Evolutionary conservation across 768 basidiomycete genomes (phyloP).

Genomic region (Psilocybe sp.): DNA sequence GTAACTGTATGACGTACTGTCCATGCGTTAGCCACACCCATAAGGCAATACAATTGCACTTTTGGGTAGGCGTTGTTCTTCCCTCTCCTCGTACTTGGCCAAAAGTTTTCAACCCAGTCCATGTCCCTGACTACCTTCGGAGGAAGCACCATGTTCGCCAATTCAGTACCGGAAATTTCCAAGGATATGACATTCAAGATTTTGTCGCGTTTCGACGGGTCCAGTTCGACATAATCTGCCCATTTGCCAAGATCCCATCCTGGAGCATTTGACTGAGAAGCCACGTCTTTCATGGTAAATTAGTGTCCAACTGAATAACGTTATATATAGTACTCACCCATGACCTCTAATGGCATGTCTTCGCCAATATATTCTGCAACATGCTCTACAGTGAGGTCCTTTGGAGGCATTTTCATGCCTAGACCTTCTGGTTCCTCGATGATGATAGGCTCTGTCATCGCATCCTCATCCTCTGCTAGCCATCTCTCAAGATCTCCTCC

Average conservation of each 20-base stretch:
- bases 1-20: conserved; percentile 58
- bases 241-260: conserved; percentile 91
- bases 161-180: conserved; percentile 84
- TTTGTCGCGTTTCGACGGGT: conserved; percentile 72
- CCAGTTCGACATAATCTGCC: conserved; percentile 81
- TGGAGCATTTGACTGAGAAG: conserved; percentile 78
- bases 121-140: conserved; percentile 83
- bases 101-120: conserved; percentile 97
- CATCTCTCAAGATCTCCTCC: conserved; percentile 73
- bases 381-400: conserved; percentile 71
- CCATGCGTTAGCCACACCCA: conserved; percentile 93
- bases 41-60: conserved; percentile 94
- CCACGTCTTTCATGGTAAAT: conserved; percentile 58
- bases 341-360: conserved; percentile 83
- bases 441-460: conserved; percentile 81
- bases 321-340: conserved; percentile 51
- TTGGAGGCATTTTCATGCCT: conserved; percentile 86
- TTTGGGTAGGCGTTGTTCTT: conserved; percentile 81
- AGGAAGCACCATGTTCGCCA: conserved; percentile 77
- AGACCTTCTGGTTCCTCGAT: conserved; percentile 76
- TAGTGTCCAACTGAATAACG: conserved; percentile 3
- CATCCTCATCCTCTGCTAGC: conserved; percentile 68
- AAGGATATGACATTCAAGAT: conserved; percentile 94
- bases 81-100: conserved; percentile 78
- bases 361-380: conserved; percentile 80